phyloP scores from a whole-genome alignment of 768 basidiomycete genomes.

The Russula sp. region DNA sequence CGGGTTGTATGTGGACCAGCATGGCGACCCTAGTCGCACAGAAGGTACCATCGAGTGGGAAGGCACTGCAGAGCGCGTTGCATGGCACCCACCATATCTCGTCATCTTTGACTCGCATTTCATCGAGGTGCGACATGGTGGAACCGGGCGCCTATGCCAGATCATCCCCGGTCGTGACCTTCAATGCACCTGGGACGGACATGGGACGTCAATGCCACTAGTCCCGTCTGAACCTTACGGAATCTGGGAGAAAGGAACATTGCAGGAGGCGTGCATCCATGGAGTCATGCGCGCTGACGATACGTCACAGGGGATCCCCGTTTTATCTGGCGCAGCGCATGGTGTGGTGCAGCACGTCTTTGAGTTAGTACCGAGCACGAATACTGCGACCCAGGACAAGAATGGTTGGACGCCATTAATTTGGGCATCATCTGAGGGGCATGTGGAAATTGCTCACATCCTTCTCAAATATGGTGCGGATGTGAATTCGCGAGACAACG shows the following conservation, averaged over 20 bases:
- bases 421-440: not conserved
- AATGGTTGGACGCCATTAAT: not conserved
- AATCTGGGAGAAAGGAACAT: slow-evolving; percentile 41
- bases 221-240: slow-evolving; percentile 40
- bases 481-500: not conserved
- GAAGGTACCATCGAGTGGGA: slow-evolving; percentile 88
- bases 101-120: slow-evolving; percentile 84
- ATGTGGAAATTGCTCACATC: not conserved
- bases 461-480: not conserved
- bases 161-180: slow-evolving; percentile 78
- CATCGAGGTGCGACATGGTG: slow-evolving; percentile 83
- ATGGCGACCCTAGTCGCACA: slow-evolving; percentile 75
- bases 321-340: slow-evolving; percentile 27
- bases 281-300: slow-evolving; percentile 68
- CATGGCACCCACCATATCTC: slow-evolving; percentile 84
- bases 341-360: slow-evolving; percentile 67
- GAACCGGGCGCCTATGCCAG: slow-evolving; percentile 71
- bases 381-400: not conserved
- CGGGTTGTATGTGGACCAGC: slow-evolving; percentile 85
- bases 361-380: slow-evolving; percentile 56
- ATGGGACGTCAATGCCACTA: slow-evolving; percentile 34
- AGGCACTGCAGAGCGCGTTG: slow-evolving; percentile 80
- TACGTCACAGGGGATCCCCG: slow-evolving; percentile 26
- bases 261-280: slow-evolving; percentile 78
- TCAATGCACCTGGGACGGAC: slow-evolving; percentile 87